phyloP scores from a whole-genome alignment of 2,329 filamentous ascomycete genomes.

The Trichophyton schoenleinii region DNA sequence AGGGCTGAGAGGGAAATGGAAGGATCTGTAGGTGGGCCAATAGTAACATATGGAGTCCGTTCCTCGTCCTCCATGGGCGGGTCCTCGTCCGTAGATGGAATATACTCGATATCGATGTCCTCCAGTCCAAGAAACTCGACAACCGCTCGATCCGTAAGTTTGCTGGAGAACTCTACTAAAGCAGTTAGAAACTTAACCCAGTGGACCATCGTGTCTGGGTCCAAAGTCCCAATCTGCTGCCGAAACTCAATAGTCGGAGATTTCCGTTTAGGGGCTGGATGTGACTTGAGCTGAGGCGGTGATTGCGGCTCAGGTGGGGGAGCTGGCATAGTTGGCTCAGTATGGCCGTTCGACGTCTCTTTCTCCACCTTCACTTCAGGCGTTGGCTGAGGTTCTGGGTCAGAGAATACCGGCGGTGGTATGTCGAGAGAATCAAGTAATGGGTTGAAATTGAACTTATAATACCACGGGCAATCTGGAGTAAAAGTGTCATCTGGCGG shows the following conservation, averaged over 20 bases:
- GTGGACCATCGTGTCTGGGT: constrained; percentile 12
- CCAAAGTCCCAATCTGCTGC: constrained; percentile 10
- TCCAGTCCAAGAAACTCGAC: constrained; percentile 12
- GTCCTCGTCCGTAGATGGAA: not conserved
- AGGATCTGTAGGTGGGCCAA: not conserved
- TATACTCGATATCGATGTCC: not conserved
- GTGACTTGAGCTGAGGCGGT: not conserved
- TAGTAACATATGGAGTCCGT: not conserved
- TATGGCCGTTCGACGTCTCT: not conserved
- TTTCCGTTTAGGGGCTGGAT: constrained; percentile 8
- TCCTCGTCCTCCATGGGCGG: not conserved
- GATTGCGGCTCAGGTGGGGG: not conserved
- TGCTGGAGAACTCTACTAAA: constrained; percentile 12
- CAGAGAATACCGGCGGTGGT: not conserved
- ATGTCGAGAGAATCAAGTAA: constrained; percentile 9
- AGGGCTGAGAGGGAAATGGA: constrained; percentile 5
- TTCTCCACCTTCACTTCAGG: not conserved
- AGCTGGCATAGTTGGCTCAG: not conserved
- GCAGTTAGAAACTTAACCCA: constrained; percentile 12
- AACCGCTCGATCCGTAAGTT: constrained; percentile 5
- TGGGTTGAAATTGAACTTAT: constrained; percentile 13
- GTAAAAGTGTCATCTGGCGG: not conserved
- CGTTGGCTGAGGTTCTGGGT: not conserved
- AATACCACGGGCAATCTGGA: constrained; percentile 6
- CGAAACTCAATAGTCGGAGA: constrained; percentile 12